Base-by-base conservation (phyloP, 495 filamentous ascomycete species). In the Neurospora sp. region DNA sequence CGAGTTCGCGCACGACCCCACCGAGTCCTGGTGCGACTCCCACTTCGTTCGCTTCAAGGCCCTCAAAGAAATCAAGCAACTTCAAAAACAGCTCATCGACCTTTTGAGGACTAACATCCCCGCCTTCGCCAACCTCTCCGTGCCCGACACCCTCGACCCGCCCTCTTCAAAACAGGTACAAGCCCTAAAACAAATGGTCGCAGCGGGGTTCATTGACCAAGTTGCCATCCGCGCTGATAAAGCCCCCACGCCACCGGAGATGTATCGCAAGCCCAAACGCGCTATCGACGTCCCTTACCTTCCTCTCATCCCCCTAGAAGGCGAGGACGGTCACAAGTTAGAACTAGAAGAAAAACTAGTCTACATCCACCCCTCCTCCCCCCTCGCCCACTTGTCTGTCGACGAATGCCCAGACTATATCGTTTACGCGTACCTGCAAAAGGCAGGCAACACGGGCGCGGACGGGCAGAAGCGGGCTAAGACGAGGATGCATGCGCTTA, bases 121-220 rank as follows among this genome's bases (percentile, higher is more conserved):
- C 0, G 88, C 88, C 17, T 87, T 92, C 43, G 80, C 93, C 10
- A 85, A 83, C 69, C 75, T 88, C 6, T 87, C 89, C 76, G 83
- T 89, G 73, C 77, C 87, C 9, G 83, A 88, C 13, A 86, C 88
- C 48, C 86, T 97, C 0, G 88, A 92, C 7, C 87, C 89, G 3
- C 94, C 94, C 4, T 87, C 89, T 0, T 76, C 88, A 0, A 90
- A 91, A 66, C 92, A 96, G 75, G 80, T 95, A 39, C 91, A 92
- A 74, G 90, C 93, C 1, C 86, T 99, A 10, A 94, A 94, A 77
- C 93, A 97, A 79, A 94, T 98, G 78, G 88, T 93, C 69, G 92
- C 94, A 0, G 92, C 94, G 0, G 96, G 94, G 4, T 99, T 97
- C 84, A 90, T 99, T 75, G 96, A 98, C 83, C 92, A 98, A 73